These are phyloP conservation scores for Bruguiera sexangula DNA, from an alignment of 345 rosid species.

Conservation along the genomic window DNA sequence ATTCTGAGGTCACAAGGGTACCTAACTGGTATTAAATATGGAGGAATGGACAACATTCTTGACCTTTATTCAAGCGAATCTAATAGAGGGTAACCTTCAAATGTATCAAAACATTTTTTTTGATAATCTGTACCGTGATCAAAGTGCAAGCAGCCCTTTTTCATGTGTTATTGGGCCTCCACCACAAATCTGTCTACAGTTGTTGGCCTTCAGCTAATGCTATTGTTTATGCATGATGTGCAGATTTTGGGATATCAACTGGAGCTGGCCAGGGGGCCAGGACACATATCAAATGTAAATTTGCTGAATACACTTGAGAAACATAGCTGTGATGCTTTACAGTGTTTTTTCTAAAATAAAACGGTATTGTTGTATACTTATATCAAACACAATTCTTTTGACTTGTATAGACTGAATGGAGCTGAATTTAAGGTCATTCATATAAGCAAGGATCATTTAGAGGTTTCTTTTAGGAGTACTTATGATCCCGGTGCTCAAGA, in stretches of 20 bases:
- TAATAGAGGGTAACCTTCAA: constrained; percentile 31
- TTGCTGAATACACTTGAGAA: background rate
- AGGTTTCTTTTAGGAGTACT: constrained; percentile 37
- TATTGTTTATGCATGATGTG: background rate
- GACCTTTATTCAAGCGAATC: constrained; percentile 31
- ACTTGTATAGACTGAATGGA: constrained; percentile 30
- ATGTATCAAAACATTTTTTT: background rate
- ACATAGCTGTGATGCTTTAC: background rate
- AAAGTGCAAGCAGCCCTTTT: background rate
- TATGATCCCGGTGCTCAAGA: constrained; percentile 21
- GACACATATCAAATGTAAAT: constrained; percentile 27
- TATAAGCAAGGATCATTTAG: constrained; percentile 21
- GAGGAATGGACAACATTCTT: constrained; percentile 37
- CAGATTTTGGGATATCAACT: constrained; percentile 41
- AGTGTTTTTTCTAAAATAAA: background rate
- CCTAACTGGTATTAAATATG: constrained; percentile 30
- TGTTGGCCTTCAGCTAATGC: background rate
- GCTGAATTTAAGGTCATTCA: constrained; percentile 24
- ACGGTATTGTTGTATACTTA: too few species aligned
- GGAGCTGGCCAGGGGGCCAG: constrained; percentile 30
- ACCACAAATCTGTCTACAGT: background rate
- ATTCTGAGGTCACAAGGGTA: constrained; percentile 30
- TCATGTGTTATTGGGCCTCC: background rate
- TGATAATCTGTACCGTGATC: background rate
- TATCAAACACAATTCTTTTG: background rate